Percentiles rank a stretch among this genome's conserved stretches.
phyloP scores from a whole-genome alignment of 345 rosid genomes.

The Salix arbutifolia region DNA sequence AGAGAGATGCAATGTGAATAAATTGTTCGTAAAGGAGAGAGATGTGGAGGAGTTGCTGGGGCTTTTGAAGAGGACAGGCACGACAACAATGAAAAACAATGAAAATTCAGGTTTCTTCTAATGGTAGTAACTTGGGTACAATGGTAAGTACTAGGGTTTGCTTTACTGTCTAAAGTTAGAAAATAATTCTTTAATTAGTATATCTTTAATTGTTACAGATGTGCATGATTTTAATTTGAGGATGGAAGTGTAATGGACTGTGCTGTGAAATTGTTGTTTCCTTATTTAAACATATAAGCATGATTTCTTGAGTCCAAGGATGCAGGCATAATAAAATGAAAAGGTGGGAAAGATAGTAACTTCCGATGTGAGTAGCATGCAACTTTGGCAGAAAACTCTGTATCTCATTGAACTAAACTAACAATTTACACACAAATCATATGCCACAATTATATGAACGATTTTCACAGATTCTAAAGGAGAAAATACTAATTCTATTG shows the following conservation, averaged over 20 bases:
- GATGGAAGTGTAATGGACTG: too few species aligned
- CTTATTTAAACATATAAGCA: neutral
- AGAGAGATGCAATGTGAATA: neutral
- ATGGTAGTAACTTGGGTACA: neutral
- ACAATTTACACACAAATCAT: too few species aligned
- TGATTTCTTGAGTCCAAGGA: neutral
- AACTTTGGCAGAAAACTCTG: too few species aligned
- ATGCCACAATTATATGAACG: too few species aligned
- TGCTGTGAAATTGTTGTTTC: neutral
- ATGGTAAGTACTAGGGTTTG: neutral
- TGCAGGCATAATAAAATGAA: neutral
- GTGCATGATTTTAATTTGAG: too few species aligned
- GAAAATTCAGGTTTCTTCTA: neutral
- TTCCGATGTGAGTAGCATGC: neutral
- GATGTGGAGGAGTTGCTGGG: neutral
- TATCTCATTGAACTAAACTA: too few species aligned
- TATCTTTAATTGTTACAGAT: neutral
- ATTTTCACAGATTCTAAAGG: too few species aligned
- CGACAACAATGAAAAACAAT: neutral
- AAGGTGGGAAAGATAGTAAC: neutral
- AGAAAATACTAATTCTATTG: neutral
- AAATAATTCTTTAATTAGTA: neutral
- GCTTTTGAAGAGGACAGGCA: neutral
- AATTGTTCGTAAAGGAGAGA: neutral
- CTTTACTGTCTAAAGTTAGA: neutral